A percentile compares a stretch with the other conserved stretches of the same genome.
Evolutionary conservation across 495 filamentous ascomycete species (phyloP).

Genomic region (Aspergillus avenaceus): DNA sequence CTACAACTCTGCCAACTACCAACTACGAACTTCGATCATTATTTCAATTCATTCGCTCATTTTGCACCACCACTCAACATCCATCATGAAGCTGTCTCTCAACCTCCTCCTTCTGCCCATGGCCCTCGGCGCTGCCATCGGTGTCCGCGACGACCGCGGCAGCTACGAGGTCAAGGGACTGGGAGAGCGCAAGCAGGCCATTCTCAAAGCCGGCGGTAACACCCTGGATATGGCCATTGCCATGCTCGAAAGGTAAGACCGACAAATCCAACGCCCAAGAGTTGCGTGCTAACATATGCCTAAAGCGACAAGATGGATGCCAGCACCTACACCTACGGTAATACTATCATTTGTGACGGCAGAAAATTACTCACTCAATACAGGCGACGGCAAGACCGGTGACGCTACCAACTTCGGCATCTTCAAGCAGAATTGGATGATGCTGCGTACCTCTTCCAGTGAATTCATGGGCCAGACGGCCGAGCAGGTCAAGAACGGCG

Average conservation of each 20-base stretch:
- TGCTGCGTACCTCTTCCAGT: constrained; percentile 27
- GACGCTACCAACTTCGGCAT: constrained; percentile 30
- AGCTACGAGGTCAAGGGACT: constrained; percentile 27
- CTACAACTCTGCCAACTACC: background rate
- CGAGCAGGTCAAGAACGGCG: constrained; percentile 19
- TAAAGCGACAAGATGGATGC: constrained; percentile 28
- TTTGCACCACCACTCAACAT: background rate
- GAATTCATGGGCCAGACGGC: constrained; percentile 18
- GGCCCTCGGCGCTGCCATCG: background rate
- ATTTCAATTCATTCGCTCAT: background rate
- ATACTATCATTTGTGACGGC: background rate
- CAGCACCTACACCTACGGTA: constrained; percentile 34
- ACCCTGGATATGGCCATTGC: constrained; percentile 38
- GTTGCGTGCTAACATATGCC: constrained; percentile 31
- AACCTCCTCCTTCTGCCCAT: background rate
- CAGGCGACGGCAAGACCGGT: constrained; percentile 28
- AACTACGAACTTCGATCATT: background rate
- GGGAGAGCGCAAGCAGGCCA: constrained; percentile 29
- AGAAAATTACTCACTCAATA: background rate
- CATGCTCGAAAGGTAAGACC: constrained; percentile 35
- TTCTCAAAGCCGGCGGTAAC: constrained; percentile 29
- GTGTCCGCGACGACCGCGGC: constrained; percentile 21
- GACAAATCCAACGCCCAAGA: constrained; percentile 8
- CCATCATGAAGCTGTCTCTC: constrained; percentile 2
- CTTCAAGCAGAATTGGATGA: constrained; percentile 40